A percentile compares a stretch with the other conserved stretches of the same genome.
Conservation (phyloP, 805 yeast species). For the Cyberlindnera misumaiensis region DNA sequence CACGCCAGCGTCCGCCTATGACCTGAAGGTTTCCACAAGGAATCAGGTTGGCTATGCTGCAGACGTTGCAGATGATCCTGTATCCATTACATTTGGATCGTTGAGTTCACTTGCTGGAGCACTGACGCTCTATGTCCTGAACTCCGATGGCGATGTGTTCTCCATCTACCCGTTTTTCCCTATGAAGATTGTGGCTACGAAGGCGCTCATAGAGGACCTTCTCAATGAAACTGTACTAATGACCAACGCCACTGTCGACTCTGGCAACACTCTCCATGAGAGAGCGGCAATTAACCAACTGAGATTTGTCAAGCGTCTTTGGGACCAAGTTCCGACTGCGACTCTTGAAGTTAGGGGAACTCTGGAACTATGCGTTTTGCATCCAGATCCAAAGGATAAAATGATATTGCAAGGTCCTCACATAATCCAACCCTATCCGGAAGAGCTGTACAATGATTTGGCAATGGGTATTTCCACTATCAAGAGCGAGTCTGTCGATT, state of each 20-base stretch:
- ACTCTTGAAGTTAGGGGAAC: constrained; percentile 18
- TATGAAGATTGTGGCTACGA: constrained; percentile 30
- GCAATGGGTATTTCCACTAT: constrained; percentile 30
- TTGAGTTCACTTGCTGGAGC: constrained; percentile 28
- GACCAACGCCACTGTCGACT: constrained; percentile 22
- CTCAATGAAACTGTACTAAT: constrained; percentile 28
- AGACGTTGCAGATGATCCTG: constrained; percentile 16
- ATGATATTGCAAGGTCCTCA: constrained; percentile 46
- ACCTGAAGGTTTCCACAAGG: constrained; percentile 15
- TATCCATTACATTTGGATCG: constrained; percentile 22
- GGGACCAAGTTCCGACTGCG: constrained; percentile 21
- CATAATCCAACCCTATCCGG: constrained; percentile 47
- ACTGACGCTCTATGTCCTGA: constrained; percentile 46
- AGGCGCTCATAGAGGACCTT: constrained; percentile 24
- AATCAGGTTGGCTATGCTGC: constrained; percentile 15
- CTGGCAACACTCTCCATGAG: constrained; percentile 1
- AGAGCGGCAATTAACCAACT: constrained; percentile 27
- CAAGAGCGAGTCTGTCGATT: constrained; percentile 22
- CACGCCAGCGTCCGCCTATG: constrained; percentile 17
- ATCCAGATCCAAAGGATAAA: constrained; percentile 11
- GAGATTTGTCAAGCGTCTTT: constrained; percentile 29
- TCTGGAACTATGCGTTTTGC: constrained; percentile 16
- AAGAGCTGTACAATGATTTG: constrained; percentile 39
- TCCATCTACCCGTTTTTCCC: constrained; percentile 64
- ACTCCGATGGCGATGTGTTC: constrained; percentile 52